Conservation (phyloP, 768 basidiomycete species). For the Russula sp. region DNA sequence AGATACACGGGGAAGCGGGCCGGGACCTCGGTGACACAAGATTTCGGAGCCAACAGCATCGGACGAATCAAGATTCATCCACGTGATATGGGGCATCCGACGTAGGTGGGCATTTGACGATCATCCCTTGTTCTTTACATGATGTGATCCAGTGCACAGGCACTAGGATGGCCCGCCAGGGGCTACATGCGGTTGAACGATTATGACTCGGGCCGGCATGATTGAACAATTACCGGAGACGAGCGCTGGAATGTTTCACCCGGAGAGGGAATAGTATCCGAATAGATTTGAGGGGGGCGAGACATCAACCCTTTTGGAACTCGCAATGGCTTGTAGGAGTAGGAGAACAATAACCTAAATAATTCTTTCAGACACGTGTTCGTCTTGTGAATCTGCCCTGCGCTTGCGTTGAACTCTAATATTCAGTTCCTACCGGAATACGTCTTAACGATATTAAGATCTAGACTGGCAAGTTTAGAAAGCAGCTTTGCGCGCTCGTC, state of each 20-base stretch:
- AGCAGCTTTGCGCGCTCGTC: conserved; percentile 52
- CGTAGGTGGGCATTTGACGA: conserved; percentile 11
- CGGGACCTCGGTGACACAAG: conserved; percentile 8
- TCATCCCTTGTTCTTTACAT: not conserved
- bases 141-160: not conserved
- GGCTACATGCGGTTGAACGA: not conserved
- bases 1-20: conserved; percentile 2
- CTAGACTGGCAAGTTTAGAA: conserved; percentile 45
- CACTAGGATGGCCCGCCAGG: not conserved
- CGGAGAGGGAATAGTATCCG: not conserved
- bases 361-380: conserved; percentile 4
- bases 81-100: conserved; percentile 14
- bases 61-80: conserved; percentile 8
- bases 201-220: not conserved
- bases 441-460: conserved; percentile 13
- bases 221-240: conserved; percentile 7
- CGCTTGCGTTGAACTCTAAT: not conserved
- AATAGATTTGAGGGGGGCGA: not conserved
- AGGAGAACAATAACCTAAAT: conserved; percentile 9
- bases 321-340: not conserved
- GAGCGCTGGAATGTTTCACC: not conserved
- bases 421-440: not conserved
- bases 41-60: not conserved
- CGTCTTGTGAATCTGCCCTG: not conserved
- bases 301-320: not conserved